Evolutionary conservation across 1,139 yeast genomes (phyloP).

Genomic region (Suhomyces wounanorum): DNA sequence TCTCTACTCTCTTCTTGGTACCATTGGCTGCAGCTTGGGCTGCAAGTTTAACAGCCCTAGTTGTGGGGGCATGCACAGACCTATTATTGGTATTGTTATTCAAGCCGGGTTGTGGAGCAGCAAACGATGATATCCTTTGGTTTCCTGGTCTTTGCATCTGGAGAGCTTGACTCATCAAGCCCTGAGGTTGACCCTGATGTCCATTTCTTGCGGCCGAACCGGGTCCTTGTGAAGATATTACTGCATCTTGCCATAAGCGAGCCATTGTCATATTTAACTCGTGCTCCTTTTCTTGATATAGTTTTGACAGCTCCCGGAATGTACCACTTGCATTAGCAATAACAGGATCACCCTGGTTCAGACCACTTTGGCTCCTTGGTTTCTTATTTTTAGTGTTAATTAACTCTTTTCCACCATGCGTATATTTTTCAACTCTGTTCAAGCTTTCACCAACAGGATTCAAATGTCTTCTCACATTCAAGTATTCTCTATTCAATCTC

Average conservation of each 20-base stretch:
- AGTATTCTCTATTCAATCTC: conserved; percentile 69
- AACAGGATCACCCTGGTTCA: conserved; percentile 5
- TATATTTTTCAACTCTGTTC: conserved; percentile 40
- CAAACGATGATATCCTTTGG: conserved; percentile 30
- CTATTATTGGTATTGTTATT: conserved; percentile 18
- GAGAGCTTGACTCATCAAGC: conserved; percentile 13
- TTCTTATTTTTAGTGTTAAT: conserved; percentile 26
- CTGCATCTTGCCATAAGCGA: conserved; percentile 48
- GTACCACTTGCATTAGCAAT: conserved; percentile 26
- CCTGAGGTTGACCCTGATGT: conserved; percentile 5
- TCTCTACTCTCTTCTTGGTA: conserved; percentile 3
- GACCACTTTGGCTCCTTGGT: conserved; percentile 8
- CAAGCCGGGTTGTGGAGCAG: conserved; percentile 19
- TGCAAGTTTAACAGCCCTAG: conserved; percentile 42
- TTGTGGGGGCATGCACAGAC: conserved; percentile 35
- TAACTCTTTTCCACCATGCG: conserved; percentile 20
- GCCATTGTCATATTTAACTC: conserved; percentile 31
- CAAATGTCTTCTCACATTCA: conserved; percentile 64
- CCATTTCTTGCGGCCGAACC: conserved; percentile 5
- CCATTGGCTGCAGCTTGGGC: conserved; percentile 13
- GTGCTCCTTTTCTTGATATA: conserved; percentile 34
- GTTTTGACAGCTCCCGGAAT: conserved; percentile 39
- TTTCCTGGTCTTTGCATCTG: conserved; percentile 28
- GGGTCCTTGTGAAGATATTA: conserved; percentile 12
- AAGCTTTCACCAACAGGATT: conserved; percentile 72